Percentiles rank a stretch among this genome's conserved stretches.
phyloP scores from a whole-genome alignment of 768 basidiomycete genomes.

The Auricularia sp. region DNA sequence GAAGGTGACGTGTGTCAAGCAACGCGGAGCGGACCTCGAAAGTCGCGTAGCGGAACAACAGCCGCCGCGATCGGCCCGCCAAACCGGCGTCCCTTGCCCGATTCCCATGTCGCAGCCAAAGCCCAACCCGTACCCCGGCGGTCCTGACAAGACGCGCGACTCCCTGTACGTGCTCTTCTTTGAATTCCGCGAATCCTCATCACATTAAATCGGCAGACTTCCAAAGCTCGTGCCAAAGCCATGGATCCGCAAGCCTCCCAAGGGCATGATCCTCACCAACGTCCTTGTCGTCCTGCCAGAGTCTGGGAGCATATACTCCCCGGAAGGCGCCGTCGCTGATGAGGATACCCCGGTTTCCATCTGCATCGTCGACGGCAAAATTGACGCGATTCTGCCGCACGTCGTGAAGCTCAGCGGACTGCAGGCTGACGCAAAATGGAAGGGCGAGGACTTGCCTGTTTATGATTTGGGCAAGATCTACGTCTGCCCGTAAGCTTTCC shows the following conservation, averaged over 20 bases:
- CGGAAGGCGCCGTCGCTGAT: constrained; percentile 19
- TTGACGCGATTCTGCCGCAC: not conserved
- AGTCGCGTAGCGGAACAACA: too few species aligned
- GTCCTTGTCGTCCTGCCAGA: constrained; percentile 25
- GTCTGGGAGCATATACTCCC: constrained; percentile 15
- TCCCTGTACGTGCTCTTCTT: not conserved
- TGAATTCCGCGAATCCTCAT: not conserved
- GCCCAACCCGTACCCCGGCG: not conserved
- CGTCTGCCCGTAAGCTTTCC: constrained; percentile 25
- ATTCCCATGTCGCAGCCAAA: not conserved
- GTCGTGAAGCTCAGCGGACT: too few species aligned
- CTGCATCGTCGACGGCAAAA: not conserved
- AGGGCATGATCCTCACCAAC: constrained; percentile 22
- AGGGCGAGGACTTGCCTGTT: constrained; percentile 7
- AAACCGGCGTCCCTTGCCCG: not conserved
- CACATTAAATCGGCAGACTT: not conserved
- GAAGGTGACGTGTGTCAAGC: too few species aligned
- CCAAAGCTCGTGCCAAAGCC: constrained; percentile 22
- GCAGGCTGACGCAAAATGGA: constrained; percentile 6
- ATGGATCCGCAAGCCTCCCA: constrained; percentile 20
- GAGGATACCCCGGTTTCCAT: constrained; percentile 18
- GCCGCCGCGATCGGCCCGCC: not conserved
- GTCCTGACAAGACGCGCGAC: not conserved
- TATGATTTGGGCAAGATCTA: constrained; percentile 25
- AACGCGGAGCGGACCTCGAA: too few species aligned